Base-by-base conservation (phyloP, 2,329 filamentous ascomycete species). In the Lachnellula arida region DNA sequence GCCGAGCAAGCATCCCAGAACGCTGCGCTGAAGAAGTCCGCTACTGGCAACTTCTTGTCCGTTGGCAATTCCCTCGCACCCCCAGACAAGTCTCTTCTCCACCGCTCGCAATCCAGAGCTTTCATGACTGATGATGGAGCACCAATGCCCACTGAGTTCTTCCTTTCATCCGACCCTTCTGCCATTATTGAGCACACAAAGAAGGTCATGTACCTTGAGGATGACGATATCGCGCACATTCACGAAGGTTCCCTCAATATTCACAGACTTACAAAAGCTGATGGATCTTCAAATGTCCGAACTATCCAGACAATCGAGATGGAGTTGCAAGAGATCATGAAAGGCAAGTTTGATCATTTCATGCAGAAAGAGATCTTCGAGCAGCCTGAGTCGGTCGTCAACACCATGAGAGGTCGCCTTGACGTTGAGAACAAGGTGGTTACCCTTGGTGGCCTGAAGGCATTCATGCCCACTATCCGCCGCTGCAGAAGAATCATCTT, bases 281-380 rank as follows among this genome's bases (percentile, higher is more conserved):
- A 97, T 72, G 93, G 93, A 65, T 92, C 89, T 71, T 96, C 91
- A 76, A 97, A 97, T 72, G 91, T 97, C 67, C 92, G 94, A 73
- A 91, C 89, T 68, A 99, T 99, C 74, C 94, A 99, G 82, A 99
- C 94, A 54, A 85, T 99, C 55, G 94, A 99, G 81, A 89, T 99
- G 50, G 91, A 99, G 81, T 87, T 99, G 63, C 94, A 99, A 80
- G 92, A 99, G 81, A 99, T 99, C 77, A 99, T 99, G 94, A 99
- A 99, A 87, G 94, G 94, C 76, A 95, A 94, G 74, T 99, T 97
- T 76, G 94, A 99, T 75, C 94, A 99, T 80, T 99, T 97, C 82
- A 99, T 99, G 94, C 94, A 99, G 75, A 99, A 99, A 85, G 94
- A 99, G 76, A 99, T 99, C 71, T 99, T 99, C 75, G 94, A 99